A percentile compares a stretch with the other conserved stretches of the same genome.
Evolutionary conservation across 768 basidiomycete genomes (phyloP).

Genomic region (Mycena latifolia): DNA sequence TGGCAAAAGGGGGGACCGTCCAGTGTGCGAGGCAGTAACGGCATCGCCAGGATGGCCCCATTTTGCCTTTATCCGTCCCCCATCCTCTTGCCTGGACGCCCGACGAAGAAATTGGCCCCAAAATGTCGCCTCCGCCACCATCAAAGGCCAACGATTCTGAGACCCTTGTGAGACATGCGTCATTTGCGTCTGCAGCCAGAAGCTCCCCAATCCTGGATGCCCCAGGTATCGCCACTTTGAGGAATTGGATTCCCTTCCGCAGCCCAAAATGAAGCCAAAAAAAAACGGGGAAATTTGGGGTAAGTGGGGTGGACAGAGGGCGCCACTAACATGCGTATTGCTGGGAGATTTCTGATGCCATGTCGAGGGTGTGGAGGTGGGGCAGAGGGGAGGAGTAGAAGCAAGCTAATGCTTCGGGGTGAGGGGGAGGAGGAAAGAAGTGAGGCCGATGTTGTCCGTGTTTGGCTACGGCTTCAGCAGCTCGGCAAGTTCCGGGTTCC

Average conservation of each 20-base stretch:
- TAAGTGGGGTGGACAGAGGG: conserved; percentile 35
- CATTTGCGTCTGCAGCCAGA: neutral
- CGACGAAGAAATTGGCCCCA: conserved; percentile 1
- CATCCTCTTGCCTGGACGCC: neutral
- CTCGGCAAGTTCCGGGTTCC: too few species aligned
- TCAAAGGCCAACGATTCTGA: conserved; percentile 2
- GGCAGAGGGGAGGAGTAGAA: conserved; percentile 60
- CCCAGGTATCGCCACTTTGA: neutral
- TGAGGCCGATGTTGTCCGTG: neutral
- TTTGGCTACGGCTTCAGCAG: conserved; percentile 5
- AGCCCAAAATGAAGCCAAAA: conserved; percentile 9
- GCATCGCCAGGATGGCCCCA: too few species aligned
- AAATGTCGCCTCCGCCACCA: neutral
- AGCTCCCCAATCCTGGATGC: neutral
- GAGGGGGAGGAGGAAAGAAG: conserved; percentile 39
- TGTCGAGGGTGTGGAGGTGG: conserved; percentile 53
- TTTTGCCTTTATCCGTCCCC: neutral
- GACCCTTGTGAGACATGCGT: conserved; percentile 7
- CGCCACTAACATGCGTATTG: conserved; percentile 84
- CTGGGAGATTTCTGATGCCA: conserved; percentile 83
- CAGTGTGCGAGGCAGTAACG: too few species aligned
- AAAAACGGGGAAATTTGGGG: conserved; percentile 8
- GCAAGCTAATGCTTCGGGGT: conserved; percentile 86
- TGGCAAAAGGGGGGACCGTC: neutral
- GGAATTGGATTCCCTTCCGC: neutral